Evolutionary conservation across 106 monocot genomes (phyloP), one percentile per base, ranked within the genome.

Genomic region (Phalaenopsis equestris): DNA sequence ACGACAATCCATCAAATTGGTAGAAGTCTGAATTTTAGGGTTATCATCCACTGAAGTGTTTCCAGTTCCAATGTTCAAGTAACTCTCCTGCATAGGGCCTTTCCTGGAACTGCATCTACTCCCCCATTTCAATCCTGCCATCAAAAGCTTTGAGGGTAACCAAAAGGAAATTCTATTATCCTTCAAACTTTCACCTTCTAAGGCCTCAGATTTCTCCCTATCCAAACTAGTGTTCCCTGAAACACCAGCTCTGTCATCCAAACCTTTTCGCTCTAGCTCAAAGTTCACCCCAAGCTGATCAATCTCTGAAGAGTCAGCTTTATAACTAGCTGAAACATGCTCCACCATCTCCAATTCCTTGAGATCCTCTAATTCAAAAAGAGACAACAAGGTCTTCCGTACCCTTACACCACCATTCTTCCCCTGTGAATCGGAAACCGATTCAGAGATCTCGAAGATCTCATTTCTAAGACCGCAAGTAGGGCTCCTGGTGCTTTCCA

Each of bases 341-440:
- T 48, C 76, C 19, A 37, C 56, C 41, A 24, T 42, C 18, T 45
- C 55, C 30, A 11, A 56, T 30, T 73, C 49, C 15, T 55, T 30
- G 56, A 41, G 78, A 87, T 97, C 97, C 52, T 97, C 97, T 72
- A 97, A 81, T 58, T 86, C 89, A 80, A 97, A 97, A 56, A 97
- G 76, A 10, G 82, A 87, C 38, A 83, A 49, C n/a, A 97, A 81
- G 18, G 94, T 97, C 75, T 77, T 94, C 70, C 94, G 85, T 16
- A 83, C 83, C 78, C 81, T 84, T 47, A 80, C 80, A 41, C 83
- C 83, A 56, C 16, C n/a, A 75, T 52, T 37, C 39, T 87, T 89
- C 56, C 79, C 80, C 79, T 68, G 42, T 39, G 73, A 55, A 81
- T 89, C 83, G 45, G 72, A 18, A 67, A 75, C 17, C 2, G 73